These are phyloP conservation scores for Agaricus blazei DNA, from an alignment of 768 basidiomycete species.

Conservation along the genomic window DNA sequence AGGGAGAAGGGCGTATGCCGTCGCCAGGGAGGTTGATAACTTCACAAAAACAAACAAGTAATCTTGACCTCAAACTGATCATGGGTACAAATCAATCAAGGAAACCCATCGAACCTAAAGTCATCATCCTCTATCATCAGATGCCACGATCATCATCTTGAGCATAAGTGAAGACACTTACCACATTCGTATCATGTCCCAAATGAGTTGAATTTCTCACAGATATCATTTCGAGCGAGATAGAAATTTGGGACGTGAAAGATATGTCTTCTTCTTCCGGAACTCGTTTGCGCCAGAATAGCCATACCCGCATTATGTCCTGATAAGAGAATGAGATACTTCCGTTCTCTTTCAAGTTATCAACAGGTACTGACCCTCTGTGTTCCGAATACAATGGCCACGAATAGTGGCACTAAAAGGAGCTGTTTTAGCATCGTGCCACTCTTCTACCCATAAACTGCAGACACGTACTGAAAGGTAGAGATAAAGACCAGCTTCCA, in stretches of 20 bases:
- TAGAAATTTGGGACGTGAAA: neutral
- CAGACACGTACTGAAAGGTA: slow-evolving; percentile 6
- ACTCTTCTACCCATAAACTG: neutral
- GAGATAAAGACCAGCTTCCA: neutral
- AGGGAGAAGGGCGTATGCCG: too few relatives aligned
- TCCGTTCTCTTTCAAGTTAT: neutral
- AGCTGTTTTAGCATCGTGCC: neutral
- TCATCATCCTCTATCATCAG: neutral
- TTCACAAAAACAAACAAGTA: too few relatives aligned
- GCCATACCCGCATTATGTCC: slow-evolving; percentile 8
- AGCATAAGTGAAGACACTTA: too few relatives aligned
- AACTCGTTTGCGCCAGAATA: slow-evolving; percentile 6
- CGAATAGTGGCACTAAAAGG: slow-evolving; percentile 7
- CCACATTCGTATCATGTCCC: neutral
- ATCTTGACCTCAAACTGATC: too few relatives aligned
- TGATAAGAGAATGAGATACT: neutral
- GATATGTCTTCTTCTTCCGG: slow-evolving; percentile 1
- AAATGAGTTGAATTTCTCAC: neutral
- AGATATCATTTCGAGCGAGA: neutral
- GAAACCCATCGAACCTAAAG: neutral
- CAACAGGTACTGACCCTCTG: neutral
- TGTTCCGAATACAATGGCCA: slow-evolving; percentile 6
- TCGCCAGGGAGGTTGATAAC: too few relatives aligned
- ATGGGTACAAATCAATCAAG: too few relatives aligned
- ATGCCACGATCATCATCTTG: too few relatives aligned